Evolutionary conservation across 78 protist genomes (phyloP).

Genomic region (Dictyostelium firmibasis): DNA sequence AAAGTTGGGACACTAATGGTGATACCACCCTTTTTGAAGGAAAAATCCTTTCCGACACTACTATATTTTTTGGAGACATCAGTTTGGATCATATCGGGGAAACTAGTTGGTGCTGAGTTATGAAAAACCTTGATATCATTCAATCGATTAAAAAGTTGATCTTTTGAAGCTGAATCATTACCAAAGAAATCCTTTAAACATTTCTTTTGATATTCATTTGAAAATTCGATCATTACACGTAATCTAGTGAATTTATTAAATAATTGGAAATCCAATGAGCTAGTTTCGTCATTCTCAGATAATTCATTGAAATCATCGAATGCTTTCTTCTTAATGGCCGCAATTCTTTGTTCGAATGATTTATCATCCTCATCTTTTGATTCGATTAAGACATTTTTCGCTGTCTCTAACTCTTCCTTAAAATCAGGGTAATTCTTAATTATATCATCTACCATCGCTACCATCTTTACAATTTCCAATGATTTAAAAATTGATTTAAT

Average conservation of each 20-base stretch:
- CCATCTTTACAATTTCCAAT: not conserved
- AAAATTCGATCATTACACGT: not conserved
- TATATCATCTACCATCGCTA: not conserved
- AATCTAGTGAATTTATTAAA: not conserved
- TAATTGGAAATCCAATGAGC: not conserved
- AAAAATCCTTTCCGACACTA: not conserved
- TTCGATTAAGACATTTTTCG: not conserved
- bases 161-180: not conserved
- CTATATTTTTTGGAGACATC: not conserved
- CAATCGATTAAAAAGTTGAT: not conserved
- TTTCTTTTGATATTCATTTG: not conserved
- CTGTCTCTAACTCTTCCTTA: not conserved
- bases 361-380: not conserved
- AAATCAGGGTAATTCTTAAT: not conserved
- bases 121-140: not conserved
- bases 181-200: not conserved
- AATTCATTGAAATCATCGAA: not conserved
- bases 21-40: not conserved
- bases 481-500: not conserved
- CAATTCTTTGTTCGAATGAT: not conserved
- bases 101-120: not conserved
- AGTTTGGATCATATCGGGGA: not conserved
- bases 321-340: not conserved
- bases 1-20: not conserved
- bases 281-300: not conserved